These are phyloP conservation scores for Suillus luteus DNA, from an alignment of 768 basidiomycete species.

Conservation along the genomic window DNA sequence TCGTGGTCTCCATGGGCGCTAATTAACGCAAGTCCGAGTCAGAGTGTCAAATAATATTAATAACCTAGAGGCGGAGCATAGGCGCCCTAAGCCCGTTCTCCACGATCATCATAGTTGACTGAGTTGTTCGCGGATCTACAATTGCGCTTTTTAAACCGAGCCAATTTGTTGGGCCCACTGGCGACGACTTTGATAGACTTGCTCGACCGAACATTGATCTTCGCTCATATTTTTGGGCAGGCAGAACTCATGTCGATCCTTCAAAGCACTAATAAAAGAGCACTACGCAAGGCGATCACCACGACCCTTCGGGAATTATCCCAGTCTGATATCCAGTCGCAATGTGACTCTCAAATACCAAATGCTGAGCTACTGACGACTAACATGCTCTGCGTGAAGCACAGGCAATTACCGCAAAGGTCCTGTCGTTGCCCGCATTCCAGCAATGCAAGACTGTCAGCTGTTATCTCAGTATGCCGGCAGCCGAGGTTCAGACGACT, in stretches of 20 bases:
- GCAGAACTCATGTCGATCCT: slow-evolving; percentile 31
- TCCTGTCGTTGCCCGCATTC: slow-evolving; percentile 56
- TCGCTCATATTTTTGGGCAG: background rate
- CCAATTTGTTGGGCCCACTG: slow-evolving; percentile 16
- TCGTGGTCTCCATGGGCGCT: slow-evolving; percentile 37
- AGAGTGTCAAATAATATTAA: background rate
- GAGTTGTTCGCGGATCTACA: slow-evolving; percentile 12
- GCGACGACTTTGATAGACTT: background rate
- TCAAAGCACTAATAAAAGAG: slow-evolving; percentile 48
- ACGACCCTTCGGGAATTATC: slow-evolving; percentile 48
- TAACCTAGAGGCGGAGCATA: background rate
- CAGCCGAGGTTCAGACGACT: slow-evolving; percentile 65
- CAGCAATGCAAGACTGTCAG: slow-evolving; percentile 51
- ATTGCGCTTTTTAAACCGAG: slow-evolving; percentile 14
- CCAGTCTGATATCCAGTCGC: slow-evolving; percentile 48
- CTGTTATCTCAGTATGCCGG: slow-evolving; percentile 83
- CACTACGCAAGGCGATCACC: slow-evolving; percentile 53
- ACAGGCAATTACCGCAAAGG: slow-evolving; percentile 42
- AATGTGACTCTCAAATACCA: slow-evolving; percentile 48
- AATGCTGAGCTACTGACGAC: slow-evolving; percentile 10
- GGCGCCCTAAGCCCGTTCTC: background rate
- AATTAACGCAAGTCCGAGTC: background rate
- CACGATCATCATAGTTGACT: background rate
- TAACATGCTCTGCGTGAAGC: slow-evolving; percentile 19
- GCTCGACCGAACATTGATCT: background rate